Evolutionary conservation across 495 filamentous ascomycete genomes (phyloP), one percentile per base, ranked within the genome.

Genomic region (Penicillium simplicissimum): DNA sequence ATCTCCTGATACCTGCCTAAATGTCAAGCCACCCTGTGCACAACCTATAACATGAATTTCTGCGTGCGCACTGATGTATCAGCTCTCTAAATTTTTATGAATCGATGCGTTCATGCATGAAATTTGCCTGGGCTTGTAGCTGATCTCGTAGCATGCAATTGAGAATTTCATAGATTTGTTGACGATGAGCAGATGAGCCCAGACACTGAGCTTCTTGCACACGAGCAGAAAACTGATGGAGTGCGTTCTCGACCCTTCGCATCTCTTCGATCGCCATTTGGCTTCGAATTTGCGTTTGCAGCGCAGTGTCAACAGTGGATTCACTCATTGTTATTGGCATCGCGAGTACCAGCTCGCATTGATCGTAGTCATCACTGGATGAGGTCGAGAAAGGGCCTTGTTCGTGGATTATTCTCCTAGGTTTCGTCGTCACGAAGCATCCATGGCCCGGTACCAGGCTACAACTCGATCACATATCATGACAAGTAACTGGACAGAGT

Each of bases 211-310:
- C 25, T 25, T 59, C 17, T 21, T 52, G 57, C n/a, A 59, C 35
- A 25, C 45, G 6, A 5, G 31, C 45, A 14, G 45, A 34, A 31
- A 59, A 59, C 9, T 33, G 11, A 19, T 37, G 43, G 31, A 52
- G 33, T 19, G 40, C 25, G 4, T 19, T 21, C 14, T 59, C 43
- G 1, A 42, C 57, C 3, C 34, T n/a, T 28, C 45, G 34, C 17
- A 52, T 47, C 35, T 59, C 57, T 4, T 47, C 45, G n/a, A 51
- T 15, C 11, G 52, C 45, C 21, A 59, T 4, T 21, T 59, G 57
- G 25, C 52, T 17, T 15, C 47, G 33, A 2, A 59, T 52, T 2
- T 19, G 21, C 13, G 42, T 14, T 48, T 59, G 57, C 43, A 59
- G 42, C 6, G 35, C 13, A 0, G 34, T 35, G 28, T 52, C 45